Conservation (phyloP, 169 alveolate species). For the Plasmodium gonderi region DNA sequence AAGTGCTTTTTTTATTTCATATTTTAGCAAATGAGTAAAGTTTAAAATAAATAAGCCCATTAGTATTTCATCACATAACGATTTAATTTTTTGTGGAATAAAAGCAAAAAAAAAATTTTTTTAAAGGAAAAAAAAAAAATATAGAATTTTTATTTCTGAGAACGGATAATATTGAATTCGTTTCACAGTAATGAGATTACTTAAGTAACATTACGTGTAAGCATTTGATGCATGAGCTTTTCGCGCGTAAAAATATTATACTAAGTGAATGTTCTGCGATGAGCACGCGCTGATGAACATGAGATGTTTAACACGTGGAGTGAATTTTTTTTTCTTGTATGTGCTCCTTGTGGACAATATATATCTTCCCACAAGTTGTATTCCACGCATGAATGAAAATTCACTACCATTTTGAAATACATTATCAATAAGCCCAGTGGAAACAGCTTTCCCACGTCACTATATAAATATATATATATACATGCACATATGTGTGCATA, state of each 20-base stretch:
- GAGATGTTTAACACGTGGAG: too few species aligned
- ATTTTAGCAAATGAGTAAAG: background rate
- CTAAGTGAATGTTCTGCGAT: too few species aligned
- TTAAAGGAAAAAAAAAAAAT: background rate
- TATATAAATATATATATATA: background rate
- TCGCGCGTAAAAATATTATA: conserved; percentile 2
- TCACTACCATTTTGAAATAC: too few species aligned
- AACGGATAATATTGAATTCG: background rate
- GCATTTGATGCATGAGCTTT: background rate
- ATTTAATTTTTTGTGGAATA: background rate
- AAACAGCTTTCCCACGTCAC: background rate
- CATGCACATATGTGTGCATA: background rate
- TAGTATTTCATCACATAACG: background rate
- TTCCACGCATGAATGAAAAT: background rate
- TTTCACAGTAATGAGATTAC: background rate
- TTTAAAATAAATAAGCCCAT: background rate
- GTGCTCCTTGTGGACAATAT: too few species aligned
- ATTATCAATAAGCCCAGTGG: background rate
- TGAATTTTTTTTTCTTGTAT: too few species aligned
- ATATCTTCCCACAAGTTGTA: too few species aligned
- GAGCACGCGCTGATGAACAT: too few species aligned
- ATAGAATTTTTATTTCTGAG: background rate
- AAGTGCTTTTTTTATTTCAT: background rate
- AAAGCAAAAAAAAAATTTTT: too few species aligned
- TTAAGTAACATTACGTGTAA: background rate